These are phyloP conservation scores for Oenanthe javanica DNA, from an alignment of 140 eudicot species.

Conservation along the genomic window DNA sequence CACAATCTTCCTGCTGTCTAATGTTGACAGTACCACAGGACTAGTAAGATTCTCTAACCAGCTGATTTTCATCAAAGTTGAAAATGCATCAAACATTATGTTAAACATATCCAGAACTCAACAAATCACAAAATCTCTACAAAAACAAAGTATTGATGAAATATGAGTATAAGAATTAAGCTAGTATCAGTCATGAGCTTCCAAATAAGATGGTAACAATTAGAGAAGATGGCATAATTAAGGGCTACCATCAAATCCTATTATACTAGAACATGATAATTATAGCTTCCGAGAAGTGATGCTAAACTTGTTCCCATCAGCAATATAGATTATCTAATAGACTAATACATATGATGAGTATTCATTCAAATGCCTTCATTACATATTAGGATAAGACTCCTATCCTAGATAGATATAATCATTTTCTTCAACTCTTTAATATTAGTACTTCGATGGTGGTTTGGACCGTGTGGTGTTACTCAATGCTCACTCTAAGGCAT, in stretches of 20 bases:
- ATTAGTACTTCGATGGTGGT: neutral
- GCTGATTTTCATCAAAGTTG: conserved; percentile 24
- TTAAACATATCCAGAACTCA: conserved; percentile 6
- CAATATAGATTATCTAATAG: neutral
- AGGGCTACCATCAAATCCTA: conserved; percentile 7
- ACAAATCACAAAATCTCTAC: conserved; percentile 5
- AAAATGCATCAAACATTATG: neutral
- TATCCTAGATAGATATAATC: neutral
- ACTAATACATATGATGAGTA: neutral
- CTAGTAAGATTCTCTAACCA: conserved; percentile 42
- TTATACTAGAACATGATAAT: neutral
- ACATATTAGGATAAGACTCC: neutral
- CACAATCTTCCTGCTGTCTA: conserved; percentile 62
- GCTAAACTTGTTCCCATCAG: neutral
- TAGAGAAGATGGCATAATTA: neutral
- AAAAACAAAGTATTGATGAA: conserved; percentile 1
- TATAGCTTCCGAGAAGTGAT: neutral
- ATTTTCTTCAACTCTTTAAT: neutral
- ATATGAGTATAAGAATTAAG: neutral
- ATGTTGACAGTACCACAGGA: conserved; percentile 78
- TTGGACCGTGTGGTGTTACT: neutral
- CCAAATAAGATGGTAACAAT: neutral
- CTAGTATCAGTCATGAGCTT: neutral
- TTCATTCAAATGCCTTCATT: neutral
- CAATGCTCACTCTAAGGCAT: neutral